A percentile compares a stretch with the other conserved stretches of the same genome.
Conservation (phyloP, 768 basidiomycete species). For the Lactarius deliciosus region DNA sequence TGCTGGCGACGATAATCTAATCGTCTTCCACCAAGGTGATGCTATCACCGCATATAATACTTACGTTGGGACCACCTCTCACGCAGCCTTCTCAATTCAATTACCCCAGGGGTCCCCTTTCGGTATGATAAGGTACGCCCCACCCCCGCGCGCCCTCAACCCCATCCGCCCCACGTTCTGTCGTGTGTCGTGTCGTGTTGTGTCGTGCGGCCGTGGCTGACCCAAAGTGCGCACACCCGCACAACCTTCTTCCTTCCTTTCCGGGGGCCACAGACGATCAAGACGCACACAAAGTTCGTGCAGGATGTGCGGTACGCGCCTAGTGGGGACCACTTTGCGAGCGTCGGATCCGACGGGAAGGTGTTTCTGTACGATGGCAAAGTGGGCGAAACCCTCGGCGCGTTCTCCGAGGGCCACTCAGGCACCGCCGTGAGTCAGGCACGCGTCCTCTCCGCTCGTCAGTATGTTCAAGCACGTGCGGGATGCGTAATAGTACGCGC, state of each 20-base stretch:
- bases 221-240: not conserved
- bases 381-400: constrained; percentile 73
- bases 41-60: constrained; percentile 18
- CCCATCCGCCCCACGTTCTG: not conserved
- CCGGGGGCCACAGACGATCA: constrained; percentile 58
- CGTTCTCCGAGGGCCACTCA: constrained; percentile 70
- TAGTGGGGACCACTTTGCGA: constrained; percentile 80
- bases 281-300: constrained; percentile 88
- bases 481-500: constrained; percentile 51
- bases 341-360: constrained; percentile 87
- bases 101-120: constrained; percentile 67
- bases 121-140: constrained; percentile 75
- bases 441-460: not conserved
- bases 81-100: constrained; percentile 7
- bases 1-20: constrained; percentile 76
- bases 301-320: constrained; percentile 85
- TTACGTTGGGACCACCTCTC: constrained; percentile 10
- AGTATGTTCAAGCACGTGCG: constrained; percentile 11
- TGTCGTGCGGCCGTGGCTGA: not conserved
- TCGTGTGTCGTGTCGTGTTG: not conserved
- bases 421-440: constrained; percentile 65
- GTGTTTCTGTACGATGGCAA: constrained; percentile 90
- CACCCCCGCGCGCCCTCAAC: not conserved
- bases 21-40: constrained; percentile 79
- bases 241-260: not conserved